Base-by-base conservation (phyloP, 257 asterid genomes). In the Solanum pinnatisectum region DNA sequence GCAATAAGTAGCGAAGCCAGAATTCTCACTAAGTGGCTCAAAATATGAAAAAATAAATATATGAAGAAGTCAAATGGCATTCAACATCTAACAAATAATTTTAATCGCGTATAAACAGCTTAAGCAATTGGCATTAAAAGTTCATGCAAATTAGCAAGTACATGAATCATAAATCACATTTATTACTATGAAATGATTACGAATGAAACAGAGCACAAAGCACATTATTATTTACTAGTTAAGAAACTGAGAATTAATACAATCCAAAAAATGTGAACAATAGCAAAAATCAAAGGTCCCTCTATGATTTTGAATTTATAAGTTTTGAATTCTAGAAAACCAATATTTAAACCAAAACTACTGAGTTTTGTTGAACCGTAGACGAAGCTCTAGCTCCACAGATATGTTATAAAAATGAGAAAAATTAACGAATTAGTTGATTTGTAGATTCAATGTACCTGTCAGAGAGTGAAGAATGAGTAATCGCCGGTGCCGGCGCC, bases 151-250 rank as follows among this genome's bases (percentile, higher is more conserved):
- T 14, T 39, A 3, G 46, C 39, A 25, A 42, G 25, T 25, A 14
- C 84, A 78, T 42, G 84, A 77, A 78, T 78, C 84, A 42, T 78
- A 78, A 78, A 42, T 78, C 84, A 25, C 37, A 78, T 78, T 42
- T 8, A 42, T 33, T 78, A 78, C 56, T 72, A 33, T 35, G 40
- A 15, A 35, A 39, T 73, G 77, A 20, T 76, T 42, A 78, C 25
- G 40, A 42, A 25, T 27, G 42, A 46, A 46, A 81, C 42, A 81
- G 63, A 5, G 4, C 42, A 16, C 27, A 27, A 0, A 27, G 0
- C 85, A 81, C 85, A 27, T 22, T 15, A 2, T 25, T 27, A 44
- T 0, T 78, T 78, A n/a, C 37, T 14, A 77, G 0, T 0, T 40
- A 40, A 40, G 60, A 40, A 77, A 13, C 0, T 78, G n/a, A 25